Percentiles rank a stretch among this genome's conserved stretches.
Evolutionary conservation across 208 protist genomes (phyloP).

Genomic region (Kentomonas sorsogonicus): DNA sequence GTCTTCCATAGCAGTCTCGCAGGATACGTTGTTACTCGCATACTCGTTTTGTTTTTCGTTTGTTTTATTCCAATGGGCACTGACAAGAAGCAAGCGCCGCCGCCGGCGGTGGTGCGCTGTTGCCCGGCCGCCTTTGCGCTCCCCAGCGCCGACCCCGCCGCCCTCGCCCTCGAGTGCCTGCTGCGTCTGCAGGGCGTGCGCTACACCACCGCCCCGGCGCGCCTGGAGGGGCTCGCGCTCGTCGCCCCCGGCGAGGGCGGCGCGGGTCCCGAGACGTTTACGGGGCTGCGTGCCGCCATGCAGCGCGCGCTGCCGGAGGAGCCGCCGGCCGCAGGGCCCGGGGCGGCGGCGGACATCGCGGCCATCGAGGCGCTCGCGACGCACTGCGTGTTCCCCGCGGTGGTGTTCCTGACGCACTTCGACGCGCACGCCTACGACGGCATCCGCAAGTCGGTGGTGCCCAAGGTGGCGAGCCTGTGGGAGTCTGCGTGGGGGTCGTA

Average conservation of each 20-base stretch:
- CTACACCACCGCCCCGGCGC: slow-evolving; percentile 31
- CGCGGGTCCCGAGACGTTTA: slow-evolving; percentile 2
- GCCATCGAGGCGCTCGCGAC: slow-evolving; percentile 44
- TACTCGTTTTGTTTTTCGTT: no score
- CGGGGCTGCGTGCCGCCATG: slow-evolving; percentile 34
- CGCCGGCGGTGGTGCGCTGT: slow-evolving; percentile 17
- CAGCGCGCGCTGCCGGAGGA: slow-evolving; percentile 26
- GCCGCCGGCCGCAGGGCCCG: slow-evolving; percentile 28
- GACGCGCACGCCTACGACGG: slow-evolving; percentile 40
- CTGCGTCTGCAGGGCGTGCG: slow-evolving; percentile 47
- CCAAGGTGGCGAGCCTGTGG: slow-evolving; percentile 53
- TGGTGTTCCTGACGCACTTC: slow-evolving; percentile 63
- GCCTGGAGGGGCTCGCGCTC: slow-evolving; percentile 20
- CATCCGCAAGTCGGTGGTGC: slow-evolving; percentile 47
- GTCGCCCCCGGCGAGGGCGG: neutral
- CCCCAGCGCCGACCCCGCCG: slow-evolving; percentile 62
- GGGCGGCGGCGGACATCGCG: slow-evolving; percentile 21
- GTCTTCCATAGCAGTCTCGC: no score
- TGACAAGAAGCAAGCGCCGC: no score
- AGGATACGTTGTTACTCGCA: no score
- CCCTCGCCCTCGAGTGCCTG: slow-evolving; percentile 62
- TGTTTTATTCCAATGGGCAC: no score
- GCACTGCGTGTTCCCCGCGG: slow-evolving; percentile 66
- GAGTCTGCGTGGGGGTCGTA: slow-evolving; percentile 55
- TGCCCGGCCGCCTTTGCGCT: slow-evolving; percentile 40